A percentile compares a stretch with the other conserved stretches of the same genome.
These are phyloP conservation scores for Eucalyptus albens DNA, from an alignment of 345 rosid genomes.

Conservation along the genomic window DNA sequence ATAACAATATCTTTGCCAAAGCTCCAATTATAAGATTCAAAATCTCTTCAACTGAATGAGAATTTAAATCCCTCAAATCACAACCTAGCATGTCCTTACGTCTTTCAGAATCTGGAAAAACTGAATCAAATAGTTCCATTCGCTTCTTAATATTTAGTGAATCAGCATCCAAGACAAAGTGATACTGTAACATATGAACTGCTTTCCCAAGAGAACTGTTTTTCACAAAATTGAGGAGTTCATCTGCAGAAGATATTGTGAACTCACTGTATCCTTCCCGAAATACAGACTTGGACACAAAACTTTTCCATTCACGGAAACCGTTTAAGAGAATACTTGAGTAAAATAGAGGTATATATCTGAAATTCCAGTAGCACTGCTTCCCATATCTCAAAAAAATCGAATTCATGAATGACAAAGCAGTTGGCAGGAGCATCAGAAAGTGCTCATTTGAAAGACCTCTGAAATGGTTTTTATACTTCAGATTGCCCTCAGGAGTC, in stretches of 20 bases:
- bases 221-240: constrained; percentile 35
- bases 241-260: constrained; percentile 31
- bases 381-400: constrained; percentile 25
- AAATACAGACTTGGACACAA: constrained; percentile 40
- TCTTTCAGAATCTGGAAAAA: constrained; percentile 18
- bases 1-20: constrained; percentile 47
- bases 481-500: background rate
- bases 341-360: constrained; percentile 38
- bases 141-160: constrained; percentile 26
- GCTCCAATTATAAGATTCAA: constrained; percentile 44
- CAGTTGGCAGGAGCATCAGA: constrained; percentile 66
- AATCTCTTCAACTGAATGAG: constrained; percentile 26
- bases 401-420: constrained; percentile 38
- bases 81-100: constrained; percentile 42
- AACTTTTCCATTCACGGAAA: constrained; percentile 48
- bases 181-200: constrained; percentile 42
- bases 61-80: constrained; percentile 25
- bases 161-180: constrained; percentile 35
- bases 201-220: constrained; percentile 69
- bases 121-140: constrained; percentile 38
- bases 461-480: background rate
- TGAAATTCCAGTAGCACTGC: constrained; percentile 18
- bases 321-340: constrained; percentile 41
- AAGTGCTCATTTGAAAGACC: constrained; percentile 43
- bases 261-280: constrained; percentile 42